phyloP scores from a whole-genome alignment of 106 monocot species.

The Dioscorea zingiberensis region DNA sequence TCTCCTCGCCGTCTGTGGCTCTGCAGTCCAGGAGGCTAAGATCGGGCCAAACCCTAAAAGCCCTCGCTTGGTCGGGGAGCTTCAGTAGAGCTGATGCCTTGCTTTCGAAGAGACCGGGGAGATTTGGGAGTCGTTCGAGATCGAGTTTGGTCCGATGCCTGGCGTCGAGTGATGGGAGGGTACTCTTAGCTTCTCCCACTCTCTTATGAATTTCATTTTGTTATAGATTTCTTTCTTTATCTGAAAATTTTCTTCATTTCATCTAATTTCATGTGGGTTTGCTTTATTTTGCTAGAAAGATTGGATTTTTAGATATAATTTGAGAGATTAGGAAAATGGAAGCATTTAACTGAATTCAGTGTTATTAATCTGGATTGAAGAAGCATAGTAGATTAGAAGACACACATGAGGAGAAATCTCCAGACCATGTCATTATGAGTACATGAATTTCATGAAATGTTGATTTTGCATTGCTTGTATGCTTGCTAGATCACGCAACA shows the following conservation, averaged over 20 bases:
- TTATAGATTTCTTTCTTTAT: no score
- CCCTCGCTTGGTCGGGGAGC: slow-evolving; percentile 34
- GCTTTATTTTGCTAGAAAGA: no score
- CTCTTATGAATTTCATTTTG: background rate
- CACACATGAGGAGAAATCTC: no score
- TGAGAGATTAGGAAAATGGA: background rate
- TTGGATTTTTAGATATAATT: background rate
- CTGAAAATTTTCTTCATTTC: no score
- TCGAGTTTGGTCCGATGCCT: slow-evolving; percentile 45
- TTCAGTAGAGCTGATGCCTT: slow-evolving; percentile 12
- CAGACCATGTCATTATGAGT: no score
- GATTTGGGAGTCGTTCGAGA: slow-evolving; percentile 13
- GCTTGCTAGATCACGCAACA: slow-evolving; percentile 71
- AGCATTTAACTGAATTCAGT: background rate
- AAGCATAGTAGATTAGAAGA: no score
- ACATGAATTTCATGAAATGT: slow-evolving; percentile 3
- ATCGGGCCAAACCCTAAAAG: slow-evolving; percentile 13
- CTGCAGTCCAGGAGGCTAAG: background rate
- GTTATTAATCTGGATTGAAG: background rate
- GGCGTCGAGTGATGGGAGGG: slow-evolving; percentile 68
- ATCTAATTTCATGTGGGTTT: background rate
- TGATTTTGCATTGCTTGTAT: background rate
- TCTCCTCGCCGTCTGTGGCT: slow-evolving; percentile 4
- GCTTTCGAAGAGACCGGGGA: slow-evolving; percentile 7
- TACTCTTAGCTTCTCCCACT: slow-evolving; percentile 6